phyloP scores from a whole-genome alignment of 176 grass and related monocot species.

The Triticum dicoccoides region DNA sequence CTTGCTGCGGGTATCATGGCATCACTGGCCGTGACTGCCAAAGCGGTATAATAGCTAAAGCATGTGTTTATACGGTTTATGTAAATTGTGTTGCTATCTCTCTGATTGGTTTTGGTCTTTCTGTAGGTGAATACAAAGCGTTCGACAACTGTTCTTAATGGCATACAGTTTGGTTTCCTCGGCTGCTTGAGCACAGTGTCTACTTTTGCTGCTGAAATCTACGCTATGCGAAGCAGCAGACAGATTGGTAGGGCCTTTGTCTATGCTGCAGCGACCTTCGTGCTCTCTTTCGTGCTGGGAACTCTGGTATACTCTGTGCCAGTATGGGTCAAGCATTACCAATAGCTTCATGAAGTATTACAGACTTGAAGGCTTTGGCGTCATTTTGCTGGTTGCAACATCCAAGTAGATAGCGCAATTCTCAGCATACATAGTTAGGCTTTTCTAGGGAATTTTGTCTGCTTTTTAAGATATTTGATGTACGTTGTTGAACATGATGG shows the following conservation, averaged over 20 bases:
- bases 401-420: neutral
- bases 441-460: neutral
- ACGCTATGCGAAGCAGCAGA: conserved; percentile 78
- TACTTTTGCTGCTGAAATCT: conserved; percentile 91
- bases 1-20: conserved; percentile 82
- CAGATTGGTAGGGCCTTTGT: conserved; percentile 61
- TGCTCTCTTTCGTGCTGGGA: conserved; percentile 71
- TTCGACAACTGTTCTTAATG: conserved; percentile 52
- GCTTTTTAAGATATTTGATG: conserved; percentile 11
- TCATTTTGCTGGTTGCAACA: neutral
- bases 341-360: conserved; percentile 23
- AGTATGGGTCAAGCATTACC: conserved; percentile 58
- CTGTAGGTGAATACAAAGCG: conserved; percentile 66
- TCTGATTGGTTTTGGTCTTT: neutral
- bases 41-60: conserved; percentile 50
- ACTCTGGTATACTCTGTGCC: conserved; percentile 83
- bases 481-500: neutral
- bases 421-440: neutral
- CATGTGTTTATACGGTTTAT: conserved; percentile 1
- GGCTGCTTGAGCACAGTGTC: conserved; percentile 96
- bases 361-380: neutral
- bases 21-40: conserved; percentile 49
- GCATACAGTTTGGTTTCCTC: conserved; percentile 75
- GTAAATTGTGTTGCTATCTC: neutral
- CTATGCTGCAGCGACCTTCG: conserved; percentile 60